A percentile compares a stretch with the other conserved stretches of the same genome.
Evolutionary conservation across 2,329 filamentous ascomycete genomes (phyloP).

Genomic region (Ceratocystis diversiconidia): DNA sequence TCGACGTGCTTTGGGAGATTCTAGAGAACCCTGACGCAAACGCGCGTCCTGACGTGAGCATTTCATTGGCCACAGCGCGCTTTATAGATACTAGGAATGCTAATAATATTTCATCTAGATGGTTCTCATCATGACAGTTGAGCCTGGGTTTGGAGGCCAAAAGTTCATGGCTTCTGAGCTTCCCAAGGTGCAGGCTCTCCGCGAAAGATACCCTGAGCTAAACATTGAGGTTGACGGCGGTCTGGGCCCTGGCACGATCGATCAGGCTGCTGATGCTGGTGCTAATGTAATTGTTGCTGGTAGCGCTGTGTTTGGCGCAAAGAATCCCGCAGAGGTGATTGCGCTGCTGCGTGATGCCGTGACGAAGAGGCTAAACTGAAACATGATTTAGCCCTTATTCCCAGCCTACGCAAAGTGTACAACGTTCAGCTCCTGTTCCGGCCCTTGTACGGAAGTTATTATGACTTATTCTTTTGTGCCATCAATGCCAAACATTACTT

Average conservation of each 20-base stretch:
- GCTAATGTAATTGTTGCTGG: conserved; percentile 97
- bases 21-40: conserved; percentile 56
- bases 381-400: not conserved
- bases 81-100: not conserved
- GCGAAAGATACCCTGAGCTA: conserved; percentile 72
- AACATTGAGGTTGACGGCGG: conserved; percentile 98
- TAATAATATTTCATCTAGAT: conserved; percentile 44
- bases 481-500: conserved; percentile 26
- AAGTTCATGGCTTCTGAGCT: conserved; percentile 97
- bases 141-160: conserved; percentile 93
- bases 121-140: conserved; percentile 96
- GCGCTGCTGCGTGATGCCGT: conserved; percentile 65
- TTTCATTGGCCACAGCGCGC: not conserved
- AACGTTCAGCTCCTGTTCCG: too few species aligned
- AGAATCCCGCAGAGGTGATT: conserved; percentile 80
- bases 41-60: conserved; percentile 76
- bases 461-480: conserved; percentile 17
- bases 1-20: conserved; percentile 85
- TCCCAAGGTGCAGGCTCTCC: conserved; percentile 77
- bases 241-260: conserved; percentile 74
- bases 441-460: not conserved
- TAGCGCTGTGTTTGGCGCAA: conserved; percentile 85
- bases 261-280: conserved; percentile 84
- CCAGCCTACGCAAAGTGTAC: too few species aligned
- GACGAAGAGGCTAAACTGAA: conserved; percentile 35